Conservation (phyloP, 352 stramenopile species). For the Pythium phragmitis region DNA sequence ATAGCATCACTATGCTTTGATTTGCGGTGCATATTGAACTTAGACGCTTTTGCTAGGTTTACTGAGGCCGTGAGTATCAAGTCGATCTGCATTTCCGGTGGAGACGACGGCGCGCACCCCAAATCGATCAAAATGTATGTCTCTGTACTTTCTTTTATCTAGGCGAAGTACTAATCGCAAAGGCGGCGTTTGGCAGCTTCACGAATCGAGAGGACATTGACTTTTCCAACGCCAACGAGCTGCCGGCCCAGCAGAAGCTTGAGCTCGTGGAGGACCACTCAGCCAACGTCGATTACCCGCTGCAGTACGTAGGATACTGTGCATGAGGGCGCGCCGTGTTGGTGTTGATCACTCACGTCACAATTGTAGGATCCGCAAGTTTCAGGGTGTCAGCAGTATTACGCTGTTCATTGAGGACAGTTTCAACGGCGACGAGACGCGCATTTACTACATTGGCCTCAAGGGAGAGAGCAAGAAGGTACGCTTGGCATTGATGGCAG, state of each 20-base stretch:
- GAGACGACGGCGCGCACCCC: constrained; percentile 73
- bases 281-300: constrained; percentile 70
- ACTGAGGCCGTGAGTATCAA: constrained; percentile 88
- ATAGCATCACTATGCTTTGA: background rate
- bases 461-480: constrained; percentile 89
- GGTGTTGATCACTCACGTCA: constrained; percentile 2
- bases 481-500: background rate
- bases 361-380: constrained; percentile 68
- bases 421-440: constrained; percentile 66
- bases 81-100: constrained; percentile 84
- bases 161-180: background rate
- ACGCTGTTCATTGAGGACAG: constrained; percentile 81
- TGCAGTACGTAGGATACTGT: constrained; percentile 45
- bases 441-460: constrained; percentile 86
- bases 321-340: background rate
- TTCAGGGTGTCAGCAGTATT: constrained; percentile 81
- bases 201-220: constrained; percentile 86
- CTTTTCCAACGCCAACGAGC: constrained; percentile 77
- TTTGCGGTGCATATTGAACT: background rate
- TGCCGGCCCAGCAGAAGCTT: constrained; percentile 72
- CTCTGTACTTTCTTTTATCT: background rate
- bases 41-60: constrained; percentile 34
- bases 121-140: constrained; percentile 79
- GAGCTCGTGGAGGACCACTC: constrained; percentile 72
- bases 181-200: constrained; percentile 37